Evolutionary conservation across 2,329 filamentous ascomycete genomes (phyloP).

Genomic region (Colletotrichum ledebouriae): DNA sequence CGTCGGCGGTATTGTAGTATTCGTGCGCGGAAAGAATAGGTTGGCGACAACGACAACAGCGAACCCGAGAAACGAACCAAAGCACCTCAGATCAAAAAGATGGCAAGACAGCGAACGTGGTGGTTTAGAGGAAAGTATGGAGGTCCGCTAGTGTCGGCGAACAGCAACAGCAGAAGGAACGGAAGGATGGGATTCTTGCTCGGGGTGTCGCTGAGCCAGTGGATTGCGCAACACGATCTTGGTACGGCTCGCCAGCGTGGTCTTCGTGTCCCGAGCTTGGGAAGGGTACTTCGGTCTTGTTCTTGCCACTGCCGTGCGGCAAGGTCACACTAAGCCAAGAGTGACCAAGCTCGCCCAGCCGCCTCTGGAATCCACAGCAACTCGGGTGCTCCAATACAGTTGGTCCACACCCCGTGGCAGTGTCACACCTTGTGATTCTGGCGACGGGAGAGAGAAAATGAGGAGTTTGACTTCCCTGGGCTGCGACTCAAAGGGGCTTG

Average conservation of each 20-base stretch:
- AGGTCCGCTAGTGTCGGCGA: conserved; percentile 32
- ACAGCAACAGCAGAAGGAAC: conserved; percentile 16
- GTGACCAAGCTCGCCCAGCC: conserved; percentile 38
- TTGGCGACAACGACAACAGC: background rate
- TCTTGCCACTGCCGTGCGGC: conserved; percentile 21
- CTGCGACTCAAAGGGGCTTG: background rate
- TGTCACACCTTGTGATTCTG: no score
- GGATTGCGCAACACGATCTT: conserved; percentile 42
- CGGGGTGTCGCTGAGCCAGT: conserved; percentile 24
- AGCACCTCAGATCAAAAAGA: no score
- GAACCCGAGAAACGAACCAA: conserved; percentile 6
- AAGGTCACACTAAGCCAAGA: conserved; percentile 32
- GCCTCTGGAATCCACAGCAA: conserved; percentile 40
- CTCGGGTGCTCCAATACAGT: conserved; percentile 38
- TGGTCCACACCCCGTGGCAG: conserved; percentile 30
- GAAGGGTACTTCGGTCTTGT: conserved; percentile 30
- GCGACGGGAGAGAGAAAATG: background rate
- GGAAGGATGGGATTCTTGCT: conserved; percentile 27
- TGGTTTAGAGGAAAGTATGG: conserved; percentile 29
- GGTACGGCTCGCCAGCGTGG: conserved; percentile 30
- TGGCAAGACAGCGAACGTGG: conserved; percentile 17
- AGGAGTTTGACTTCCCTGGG: background rate
- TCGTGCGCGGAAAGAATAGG: background rate
- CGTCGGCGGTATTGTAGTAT: background rate
- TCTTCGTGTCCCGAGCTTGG: conserved; percentile 18